Base-by-base conservation (phyloP, 352 stramenopile species). In the Phytophthora fragariae region DNA sequence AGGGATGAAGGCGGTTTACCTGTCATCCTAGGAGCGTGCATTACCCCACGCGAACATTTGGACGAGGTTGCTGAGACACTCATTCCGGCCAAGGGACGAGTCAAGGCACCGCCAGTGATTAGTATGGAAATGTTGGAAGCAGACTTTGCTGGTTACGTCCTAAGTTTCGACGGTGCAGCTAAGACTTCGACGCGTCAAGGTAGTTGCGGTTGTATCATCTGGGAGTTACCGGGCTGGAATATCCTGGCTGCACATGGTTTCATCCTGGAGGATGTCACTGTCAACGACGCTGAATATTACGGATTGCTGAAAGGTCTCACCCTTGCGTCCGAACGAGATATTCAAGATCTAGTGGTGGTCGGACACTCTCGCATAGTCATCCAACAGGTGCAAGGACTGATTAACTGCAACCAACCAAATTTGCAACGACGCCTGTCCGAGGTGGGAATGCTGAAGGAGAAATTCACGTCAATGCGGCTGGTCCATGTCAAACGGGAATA, bases 401-500 rank as follows among this genome's bases (percentile, higher is more conserved):
- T 27, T 27, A 27, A 27, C 24, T 27, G 24, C 24, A 27, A 27
- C 24, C 24, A 27, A 27, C 24, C 24, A 2, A 27, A 27, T 27
- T 27, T 27, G 2, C 24, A 27, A 27, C 24, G 24, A 27, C 24
- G 24, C 24, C 2, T 2, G 24, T 27, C 24, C 2, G 24, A 27
- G 24, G 24, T 27, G 24, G 24, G 24, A 27, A 27, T 2, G 2
- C 24, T 27, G 24, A 27, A 27, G 24, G 24, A 21, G 1, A 68
- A 55, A 15, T 68, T 68, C 21, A 41, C 44, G 21, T 37, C 37
- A 7, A 2, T 61, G 11, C 14, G 9, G 5, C 8, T 62, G 56
- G 65, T 71, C 0, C 46, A 71, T n/a, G 55, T 71, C 3, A 66
- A 66, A 24, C 65, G 56, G 0, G 46, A 66, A 1, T 65, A 19